Percentiles rank a stretch among this genome's conserved stretches.
These are phyloP conservation scores for Populus hybrid DNA, from an alignment of 441 rosid genomes.

Conservation along the genomic window DNA sequence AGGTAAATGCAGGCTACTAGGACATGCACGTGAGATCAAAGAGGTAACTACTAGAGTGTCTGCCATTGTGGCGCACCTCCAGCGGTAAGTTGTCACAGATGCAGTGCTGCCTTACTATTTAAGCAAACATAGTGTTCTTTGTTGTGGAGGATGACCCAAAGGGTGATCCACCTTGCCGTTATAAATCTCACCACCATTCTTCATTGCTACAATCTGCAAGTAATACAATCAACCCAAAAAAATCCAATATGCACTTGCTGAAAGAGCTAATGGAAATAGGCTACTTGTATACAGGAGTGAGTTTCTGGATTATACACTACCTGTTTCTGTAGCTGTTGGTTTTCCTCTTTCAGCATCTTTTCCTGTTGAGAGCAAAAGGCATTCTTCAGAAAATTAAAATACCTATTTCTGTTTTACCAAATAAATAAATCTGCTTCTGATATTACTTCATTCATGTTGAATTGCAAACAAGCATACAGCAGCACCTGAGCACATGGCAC, in stretches of 20 bases:
- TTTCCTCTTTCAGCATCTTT: constrained; percentile 1
- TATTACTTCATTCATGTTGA: not conserved
- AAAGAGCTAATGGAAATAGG: not conserved
- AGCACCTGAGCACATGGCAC: not conserved
- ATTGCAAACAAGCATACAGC: not conserved
- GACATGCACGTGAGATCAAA: not conserved
- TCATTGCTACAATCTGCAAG: constrained; percentile 11
- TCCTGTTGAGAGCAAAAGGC: not conserved
- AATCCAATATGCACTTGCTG: not conserved
- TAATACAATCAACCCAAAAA: not conserved
- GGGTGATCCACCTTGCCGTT: not conserved
- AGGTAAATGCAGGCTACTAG: not conserved
- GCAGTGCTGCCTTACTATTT: not conserved
- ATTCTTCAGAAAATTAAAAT: not conserved
- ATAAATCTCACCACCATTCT: not conserved
- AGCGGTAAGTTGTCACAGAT: not conserved
- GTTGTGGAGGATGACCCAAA: not conserved
- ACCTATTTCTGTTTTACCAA: not conserved
- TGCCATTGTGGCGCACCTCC: not conserved
- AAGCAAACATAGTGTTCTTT: not conserved
- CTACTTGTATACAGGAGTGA: too few relatives aligned
- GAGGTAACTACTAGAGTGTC: not conserved
- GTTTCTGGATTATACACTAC: not conserved
- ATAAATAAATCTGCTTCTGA: not conserved
- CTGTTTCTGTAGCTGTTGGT: not conserved